Evolutionary conservation across 2,329 filamentous ascomycete genomes (phyloP), one percentile per base, ranked within the genome.

Genomic region (Colletotrichum musicola): DNA sequence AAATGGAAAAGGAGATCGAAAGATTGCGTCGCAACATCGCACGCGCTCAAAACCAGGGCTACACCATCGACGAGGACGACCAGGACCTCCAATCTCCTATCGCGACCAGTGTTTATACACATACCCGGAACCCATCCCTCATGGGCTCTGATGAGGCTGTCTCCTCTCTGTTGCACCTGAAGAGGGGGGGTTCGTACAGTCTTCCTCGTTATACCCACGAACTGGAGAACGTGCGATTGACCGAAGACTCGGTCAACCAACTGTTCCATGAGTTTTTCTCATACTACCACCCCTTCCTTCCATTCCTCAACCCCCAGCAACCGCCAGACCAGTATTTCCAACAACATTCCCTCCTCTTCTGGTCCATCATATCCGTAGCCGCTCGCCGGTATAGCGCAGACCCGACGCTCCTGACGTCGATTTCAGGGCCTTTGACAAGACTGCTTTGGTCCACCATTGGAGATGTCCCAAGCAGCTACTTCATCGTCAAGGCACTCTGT

Each of bases 1-100:
- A 95, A 81, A 95, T 95, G 92, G 92, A 94, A 77, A 92, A 90
- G 80, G 92, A 95, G 79, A 93, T 95, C 75, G 91, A 93, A 66
- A 88, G 84, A 71, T 80, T 92, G 72, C 87, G 90, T 59, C 86
- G 89, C 53, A 88, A 85, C 74, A 84, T 92, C 70, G 82, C 87
- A 64, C 84, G 85, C 71, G 90, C 90, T 68, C 85, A 88, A 74
- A 75, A 84, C 20, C 87, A 90, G 73, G 89, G 89, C 67, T 90
- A 84, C 72, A 75, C 83, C 14, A 73, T 86, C 30, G 81, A 85
- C 4, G 86, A 87, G 20, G 86, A 87, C 12, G 83, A 89, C 50
- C 86, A 89, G 50, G 85, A 88, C 62, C 79, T 88, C 54, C 84
- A 88, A 72, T 90, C 88, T n/a, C 88, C 88, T 62, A 79, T 88